Conservation (phyloP, 176 grass and related monocot species). For the Lolium rigidum region DNA sequence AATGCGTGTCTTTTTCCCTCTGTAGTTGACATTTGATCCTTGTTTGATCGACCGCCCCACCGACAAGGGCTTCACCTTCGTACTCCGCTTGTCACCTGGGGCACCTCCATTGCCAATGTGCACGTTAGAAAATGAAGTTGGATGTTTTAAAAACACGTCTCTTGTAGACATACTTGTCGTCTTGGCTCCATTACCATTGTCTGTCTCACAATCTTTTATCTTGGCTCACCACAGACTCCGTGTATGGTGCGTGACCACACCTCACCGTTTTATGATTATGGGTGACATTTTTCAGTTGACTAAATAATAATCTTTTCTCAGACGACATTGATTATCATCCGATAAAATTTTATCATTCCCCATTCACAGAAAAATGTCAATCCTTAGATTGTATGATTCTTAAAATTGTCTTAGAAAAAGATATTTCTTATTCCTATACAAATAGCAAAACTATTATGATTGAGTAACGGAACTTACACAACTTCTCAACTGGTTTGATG, state of each 20-base stretch:
- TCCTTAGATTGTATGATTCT: background rate
- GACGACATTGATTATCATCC: background rate
- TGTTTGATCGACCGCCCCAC: background rate
- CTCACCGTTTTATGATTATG: background rate
- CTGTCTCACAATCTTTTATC: background rate
- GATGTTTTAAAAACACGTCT: background rate
- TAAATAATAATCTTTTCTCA: background rate
- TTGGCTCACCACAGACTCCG: background rate
- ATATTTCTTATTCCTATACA: background rate
- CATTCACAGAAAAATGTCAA: background rate
- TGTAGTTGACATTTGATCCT: background rate
- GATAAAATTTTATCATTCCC: background rate
- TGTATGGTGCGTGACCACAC: background rate
- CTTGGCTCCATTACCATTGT: background rate
- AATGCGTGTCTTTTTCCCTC: background rate
- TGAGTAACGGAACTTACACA: background rate
- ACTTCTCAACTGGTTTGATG: background rate
- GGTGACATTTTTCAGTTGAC: background rate
- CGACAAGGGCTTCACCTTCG: background rate
- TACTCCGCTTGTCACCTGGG: background rate
- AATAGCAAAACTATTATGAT: background rate
- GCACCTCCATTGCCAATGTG: background rate
- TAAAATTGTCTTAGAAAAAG: background rate
- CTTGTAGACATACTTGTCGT: background rate
- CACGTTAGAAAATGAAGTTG: background rate